Evolutionary conservation across 2,329 filamentous ascomycete genomes (phyloP), one percentile per base, ranked within the genome.

Genomic region (Aspergillus tamarii): DNA sequence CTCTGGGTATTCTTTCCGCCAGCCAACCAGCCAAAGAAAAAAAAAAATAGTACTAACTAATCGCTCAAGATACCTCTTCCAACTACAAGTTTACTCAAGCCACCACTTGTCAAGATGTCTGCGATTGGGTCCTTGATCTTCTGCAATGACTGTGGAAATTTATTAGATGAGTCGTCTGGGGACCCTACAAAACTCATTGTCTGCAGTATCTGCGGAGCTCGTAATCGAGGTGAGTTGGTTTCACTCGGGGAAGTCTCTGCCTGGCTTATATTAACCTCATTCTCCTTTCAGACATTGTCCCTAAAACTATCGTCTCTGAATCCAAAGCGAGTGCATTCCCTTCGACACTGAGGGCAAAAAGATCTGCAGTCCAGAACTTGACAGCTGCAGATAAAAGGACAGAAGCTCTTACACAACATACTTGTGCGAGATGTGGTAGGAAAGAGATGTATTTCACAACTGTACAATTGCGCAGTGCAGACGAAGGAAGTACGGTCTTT

Each of bases 271-370:
- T 68, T 30, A 54, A 64, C 62, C 76, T 61, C 73, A 60, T 26
- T 28, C 34, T 16, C 60, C 46, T 41, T 70, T 34, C 65, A 92
- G 92, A 95, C 77, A 90, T 87, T 30, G 87, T 89, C 10, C 88
- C 90, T 12, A 93, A 91, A 74, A 89, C 88, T 0, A 91, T 94
- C 60, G 84, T 90, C 53, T 97, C 94, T 2, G 84, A 87, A 67
- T 96, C 93, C n/a, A 96, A 96, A 74, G 88, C 93, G 0, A 89
- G 90, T 57, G 92, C 94, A 60, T 98, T 98, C 73, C 95, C 95
- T 2, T 98, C 94, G 0, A 83, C 91, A n/a, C 82, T 98, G 59
- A 88, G 94, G 72, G 89, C 93, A 71, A 96, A 96, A 80, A 87
- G 82, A 67, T 97, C 94, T n/a, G 91, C 90, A 50, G 89, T 96